Evolutionary conservation across 208 protist genomes (phyloP).

Genomic region (Wallacemonas sp.): DNA sequence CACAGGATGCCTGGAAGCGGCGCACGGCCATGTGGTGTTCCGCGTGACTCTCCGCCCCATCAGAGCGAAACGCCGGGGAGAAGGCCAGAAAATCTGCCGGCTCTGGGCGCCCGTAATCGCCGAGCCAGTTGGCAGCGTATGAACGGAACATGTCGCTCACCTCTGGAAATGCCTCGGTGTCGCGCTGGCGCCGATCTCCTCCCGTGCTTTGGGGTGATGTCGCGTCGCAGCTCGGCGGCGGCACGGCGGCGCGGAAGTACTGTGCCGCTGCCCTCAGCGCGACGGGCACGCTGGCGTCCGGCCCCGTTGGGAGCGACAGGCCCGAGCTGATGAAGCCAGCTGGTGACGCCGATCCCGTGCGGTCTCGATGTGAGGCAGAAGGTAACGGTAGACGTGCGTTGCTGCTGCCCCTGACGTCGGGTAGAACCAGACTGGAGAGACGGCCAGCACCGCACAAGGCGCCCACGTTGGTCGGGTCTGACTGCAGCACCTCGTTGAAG

Average conservation of each 20-base stretch:
- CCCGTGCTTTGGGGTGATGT: neutral
- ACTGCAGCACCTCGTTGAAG: slow-evolving; percentile 39
- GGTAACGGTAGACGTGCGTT: too few relatives aligned
- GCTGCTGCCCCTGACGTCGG: neutral
- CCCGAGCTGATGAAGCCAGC: too few relatives aligned
- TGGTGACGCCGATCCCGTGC: too few relatives aligned
- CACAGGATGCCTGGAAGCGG: slow-evolving; percentile 2
- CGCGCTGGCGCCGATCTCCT: too few relatives aligned
- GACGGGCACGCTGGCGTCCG: too few relatives aligned
- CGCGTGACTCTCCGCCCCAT: neutral
- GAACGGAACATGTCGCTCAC: slow-evolving; percentile 25
- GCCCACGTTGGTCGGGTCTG: slow-evolving; percentile 41
- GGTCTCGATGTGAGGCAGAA: too few relatives aligned
- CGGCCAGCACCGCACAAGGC: slow-evolving; percentile 61
- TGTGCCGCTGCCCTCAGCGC: neutral
- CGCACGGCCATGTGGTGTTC: neutral
- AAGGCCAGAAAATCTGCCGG: neutral
- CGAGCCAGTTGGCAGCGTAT: slow-evolving; percentile 47
- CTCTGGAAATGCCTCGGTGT: neutral
- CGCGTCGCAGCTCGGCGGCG: too few relatives aligned
- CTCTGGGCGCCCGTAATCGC: slow-evolving; percentile 10
- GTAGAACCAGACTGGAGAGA: slow-evolving; percentile 32
- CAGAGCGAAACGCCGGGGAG: neutral
- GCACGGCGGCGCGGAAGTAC: slow-evolving; percentile 14
- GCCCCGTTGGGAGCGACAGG: neutral